Conservation (phyloP, 2,329 filamentous ascomycete genomes). For the Colletotrichum camelliae region DNA sequence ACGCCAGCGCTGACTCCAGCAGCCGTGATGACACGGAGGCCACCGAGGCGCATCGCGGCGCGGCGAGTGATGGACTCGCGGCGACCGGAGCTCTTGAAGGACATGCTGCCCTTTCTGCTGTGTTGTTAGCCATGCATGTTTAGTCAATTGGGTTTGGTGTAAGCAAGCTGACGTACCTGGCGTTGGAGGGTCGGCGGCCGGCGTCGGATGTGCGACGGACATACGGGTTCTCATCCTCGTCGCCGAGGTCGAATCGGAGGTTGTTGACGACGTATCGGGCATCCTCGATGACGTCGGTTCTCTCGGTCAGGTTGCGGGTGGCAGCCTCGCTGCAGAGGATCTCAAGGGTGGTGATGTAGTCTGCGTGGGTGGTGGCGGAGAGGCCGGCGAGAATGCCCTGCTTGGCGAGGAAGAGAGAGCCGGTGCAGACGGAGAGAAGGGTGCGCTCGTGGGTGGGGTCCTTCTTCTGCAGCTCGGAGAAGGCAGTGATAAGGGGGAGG, state of each 20-base stretch:
- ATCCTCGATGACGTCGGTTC: conserved; percentile 83
- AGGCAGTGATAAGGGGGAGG: conserved; percentile 75
- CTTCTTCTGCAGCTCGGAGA: conserved; percentile 79
- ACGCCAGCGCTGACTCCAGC: conserved; percentile 81
- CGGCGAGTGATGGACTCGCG: conserved; percentile 83
- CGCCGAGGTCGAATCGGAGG: conserved; percentile 82
- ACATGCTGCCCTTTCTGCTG: conserved; percentile 80
- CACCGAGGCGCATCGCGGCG: conserved; percentile 74
- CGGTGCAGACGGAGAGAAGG: conserved; percentile 80
- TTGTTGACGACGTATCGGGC: conserved; percentile 90
- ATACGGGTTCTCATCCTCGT: conserved; percentile 84
- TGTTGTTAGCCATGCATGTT: not conserved
- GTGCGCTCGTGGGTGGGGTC: conserved; percentile 83
- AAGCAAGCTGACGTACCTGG: conserved; percentile 52
- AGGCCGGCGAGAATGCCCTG: conserved; percentile 80
- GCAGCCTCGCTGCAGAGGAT: conserved; percentile 79
- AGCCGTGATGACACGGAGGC: conserved; percentile 77
- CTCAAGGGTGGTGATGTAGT: conserved; percentile 81
- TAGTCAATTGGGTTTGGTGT: not conserved
- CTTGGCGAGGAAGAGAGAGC: conserved; percentile 77
- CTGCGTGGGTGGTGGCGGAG: conserved; percentile 82
- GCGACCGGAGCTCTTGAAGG: conserved; percentile 77
- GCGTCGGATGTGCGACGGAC: conserved; percentile 76
- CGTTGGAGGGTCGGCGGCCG: conserved; percentile 65
- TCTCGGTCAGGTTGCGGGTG: conserved; percentile 72